Conservation (phyloP, 441 rosid species). For the Adansonia rubrostipa region DNA sequence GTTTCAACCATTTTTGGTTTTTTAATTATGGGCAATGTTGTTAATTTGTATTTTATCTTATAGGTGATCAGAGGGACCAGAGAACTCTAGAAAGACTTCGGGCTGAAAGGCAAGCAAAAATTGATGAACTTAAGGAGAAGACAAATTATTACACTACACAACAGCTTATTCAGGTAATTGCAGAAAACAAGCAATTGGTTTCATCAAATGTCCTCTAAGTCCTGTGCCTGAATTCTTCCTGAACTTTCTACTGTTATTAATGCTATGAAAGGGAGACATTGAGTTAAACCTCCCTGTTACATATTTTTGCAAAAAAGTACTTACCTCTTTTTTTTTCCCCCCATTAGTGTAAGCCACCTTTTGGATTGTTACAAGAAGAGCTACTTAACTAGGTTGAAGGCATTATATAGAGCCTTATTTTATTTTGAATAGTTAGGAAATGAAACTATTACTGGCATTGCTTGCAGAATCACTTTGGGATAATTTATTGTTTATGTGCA, state of each 20-base stretch:
- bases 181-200: slow-evolving; percentile 4
- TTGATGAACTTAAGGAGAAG: slow-evolving; percentile 89
- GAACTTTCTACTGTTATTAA: slow-evolving; percentile 24
- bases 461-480: slow-evolving; percentile 13
- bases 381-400: background rate
- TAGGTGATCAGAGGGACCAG: slow-evolving; percentile 89
- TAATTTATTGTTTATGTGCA: background rate
- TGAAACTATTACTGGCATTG: background rate
- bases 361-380: background rate
- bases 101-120: slow-evolving; percentile 85
- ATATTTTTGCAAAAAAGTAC: slow-evolving; percentile 5
- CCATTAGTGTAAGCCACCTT: background rate
- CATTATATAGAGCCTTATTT: background rate
- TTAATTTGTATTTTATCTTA: slow-evolving; percentile 27
- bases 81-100: slow-evolving; percentile 80
- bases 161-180: slow-evolving; percentile 83
- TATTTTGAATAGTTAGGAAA: background rate
- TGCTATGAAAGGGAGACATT: slow-evolving; percentile 15
- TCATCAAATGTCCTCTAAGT: background rate
- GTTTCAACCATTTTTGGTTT: slow-evolving; percentile 5
- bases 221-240: background rate
- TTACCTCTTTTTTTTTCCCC: background rate
- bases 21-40: background rate
- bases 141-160: slow-evolving; percentile 92
- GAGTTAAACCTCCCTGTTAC: background rate